Conservation (phyloP, 441 rosid species). For the Gossypium davidsonii region DNA sequence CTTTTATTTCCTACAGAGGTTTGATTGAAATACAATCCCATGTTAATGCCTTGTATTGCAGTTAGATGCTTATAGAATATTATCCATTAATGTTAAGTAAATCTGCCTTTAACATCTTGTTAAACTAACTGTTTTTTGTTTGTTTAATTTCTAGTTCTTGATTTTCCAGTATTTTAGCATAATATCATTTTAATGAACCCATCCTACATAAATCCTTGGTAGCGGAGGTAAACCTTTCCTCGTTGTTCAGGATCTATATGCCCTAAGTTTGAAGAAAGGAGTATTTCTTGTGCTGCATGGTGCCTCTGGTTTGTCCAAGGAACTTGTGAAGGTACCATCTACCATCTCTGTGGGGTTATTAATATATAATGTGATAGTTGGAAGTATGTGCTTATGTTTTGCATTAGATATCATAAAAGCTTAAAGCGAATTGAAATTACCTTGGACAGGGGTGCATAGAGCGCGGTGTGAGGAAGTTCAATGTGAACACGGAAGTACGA, state of each 20-base stretch:
- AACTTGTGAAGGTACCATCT: constrained; percentile 58
- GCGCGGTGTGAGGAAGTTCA: constrained; percentile 80
- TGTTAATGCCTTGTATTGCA: background rate
- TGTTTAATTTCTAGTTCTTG: background rate
- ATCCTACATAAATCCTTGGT: background rate
- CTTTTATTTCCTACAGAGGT: background rate
- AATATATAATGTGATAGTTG: background rate
- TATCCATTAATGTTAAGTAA: background rate
- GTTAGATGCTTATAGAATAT: background rate
- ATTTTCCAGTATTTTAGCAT: background rate
- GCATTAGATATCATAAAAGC: background rate
- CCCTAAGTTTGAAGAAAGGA: constrained; percentile 62
- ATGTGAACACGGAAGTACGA: constrained; percentile 83
- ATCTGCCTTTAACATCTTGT: background rate
- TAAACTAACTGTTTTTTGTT: background rate
- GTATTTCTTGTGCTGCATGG: constrained; percentile 86
- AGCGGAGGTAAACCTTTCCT: constrained; percentile 4
- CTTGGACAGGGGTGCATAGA: constrained; percentile 60
- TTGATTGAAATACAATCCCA: constrained; percentile 1
- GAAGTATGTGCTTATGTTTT: constrained; percentile 9
- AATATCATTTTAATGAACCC: background rate
- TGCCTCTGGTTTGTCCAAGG: constrained; percentile 79
- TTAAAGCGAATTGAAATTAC: constrained; percentile 6
- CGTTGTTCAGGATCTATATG: constrained; percentile 54
- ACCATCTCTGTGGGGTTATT: background rate